Evolutionary conservation across 495 filamentous ascomycete genomes (phyloP).

Genomic region (Sordaria brevicollis): DNA sequence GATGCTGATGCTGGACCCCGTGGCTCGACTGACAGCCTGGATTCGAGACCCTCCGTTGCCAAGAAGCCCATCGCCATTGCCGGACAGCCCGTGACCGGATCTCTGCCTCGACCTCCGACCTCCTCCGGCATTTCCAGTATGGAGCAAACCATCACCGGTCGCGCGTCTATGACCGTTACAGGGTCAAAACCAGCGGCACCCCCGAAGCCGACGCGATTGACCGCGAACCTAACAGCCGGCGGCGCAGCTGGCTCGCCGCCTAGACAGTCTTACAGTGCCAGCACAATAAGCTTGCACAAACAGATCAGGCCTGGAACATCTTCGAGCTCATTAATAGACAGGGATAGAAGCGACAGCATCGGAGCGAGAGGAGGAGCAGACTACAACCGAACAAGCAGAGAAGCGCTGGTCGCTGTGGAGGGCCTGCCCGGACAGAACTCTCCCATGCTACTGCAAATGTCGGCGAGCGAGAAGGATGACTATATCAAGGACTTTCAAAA

Average conservation of each 20-base stretch:
- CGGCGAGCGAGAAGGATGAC: slow-evolving; percentile 39
- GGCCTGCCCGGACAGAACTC: slow-evolving; percentile 23
- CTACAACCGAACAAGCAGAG: background rate
- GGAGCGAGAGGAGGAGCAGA: slow-evolving; percentile 8
- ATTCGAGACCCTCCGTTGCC: slow-evolving; percentile 15
- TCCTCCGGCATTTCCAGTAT: background rate
- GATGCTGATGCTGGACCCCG: slow-evolving; percentile 28
- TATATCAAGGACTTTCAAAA: slow-evolving; percentile 60
- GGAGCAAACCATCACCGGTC: slow-evolving; percentile 1
- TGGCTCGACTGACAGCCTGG: slow-evolving; percentile 2
- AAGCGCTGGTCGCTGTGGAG: slow-evolving; percentile 30
- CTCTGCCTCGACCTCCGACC: background rate
- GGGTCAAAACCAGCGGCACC: slow-evolving; percentile 26
- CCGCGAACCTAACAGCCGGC: slow-evolving; percentile 31
- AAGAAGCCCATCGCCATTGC: slow-evolving; percentile 19
- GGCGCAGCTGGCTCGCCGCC: slow-evolving; percentile 23
- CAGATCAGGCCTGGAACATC: slow-evolving; percentile 4
- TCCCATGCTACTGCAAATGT: slow-evolving; percentile 35
- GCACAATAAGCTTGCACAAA: background rate
- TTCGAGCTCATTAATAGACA: background rate
- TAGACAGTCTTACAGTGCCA: slow-evolving; percentile 11
- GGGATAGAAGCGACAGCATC: background rate
- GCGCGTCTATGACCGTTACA: background rate
- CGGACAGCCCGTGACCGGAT: background rate
- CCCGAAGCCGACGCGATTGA: slow-evolving; percentile 44